Base-by-base conservation (phyloP, 78 protist species). In the Dictyostelium discoideum region DNA sequence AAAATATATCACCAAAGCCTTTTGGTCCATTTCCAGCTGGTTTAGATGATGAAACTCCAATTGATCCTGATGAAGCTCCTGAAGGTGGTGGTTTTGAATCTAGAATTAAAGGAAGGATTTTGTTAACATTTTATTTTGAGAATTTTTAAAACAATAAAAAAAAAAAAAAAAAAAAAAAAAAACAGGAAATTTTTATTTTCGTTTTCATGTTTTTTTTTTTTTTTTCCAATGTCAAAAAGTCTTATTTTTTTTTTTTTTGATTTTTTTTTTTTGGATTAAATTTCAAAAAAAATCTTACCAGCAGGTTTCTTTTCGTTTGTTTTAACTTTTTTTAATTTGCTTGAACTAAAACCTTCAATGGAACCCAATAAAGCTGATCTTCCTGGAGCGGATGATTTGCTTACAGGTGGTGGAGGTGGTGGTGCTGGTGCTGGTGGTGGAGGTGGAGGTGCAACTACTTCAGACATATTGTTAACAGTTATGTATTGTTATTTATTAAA, bases 1-100 rank as follows among this genome's bases (percentile, higher is more conserved):
- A 85, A 80, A 88, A 88, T 16, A 88, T 88, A 65, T 88, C 93
- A 65, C 93, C 93, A 80, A 88, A 88, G 11, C 93, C 93, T 0
- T 82, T 80, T 78, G 93, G 93, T 2, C 93, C 93, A 8, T 73
- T 85, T 14, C 93, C 82, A 10, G 79, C 63, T 16, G 76, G 77
- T 57, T 29, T 37, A 48, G 50, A 20, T 42, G 85, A 79, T 48
- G 72, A 42, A 39, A 44, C 48, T 42, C 84, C 84, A 26, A 44
- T n/a, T 44, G 84, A 78, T 20, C 37, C 57, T 6, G 24, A 14
- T 78, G 83, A 40, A 37, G 42, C 29, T 26, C 79, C 79, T 9
- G 40, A 0, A 32, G 42, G 44, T 73, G 42, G 44, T 26, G 40
- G 37, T 32, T 44, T 29, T 24, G 46, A 26, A 76, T 76, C 82